Evolutionary conservation across 106 monocot genomes (phyloP).

Genomic region (Alisma plantagoaquatica): DNA sequence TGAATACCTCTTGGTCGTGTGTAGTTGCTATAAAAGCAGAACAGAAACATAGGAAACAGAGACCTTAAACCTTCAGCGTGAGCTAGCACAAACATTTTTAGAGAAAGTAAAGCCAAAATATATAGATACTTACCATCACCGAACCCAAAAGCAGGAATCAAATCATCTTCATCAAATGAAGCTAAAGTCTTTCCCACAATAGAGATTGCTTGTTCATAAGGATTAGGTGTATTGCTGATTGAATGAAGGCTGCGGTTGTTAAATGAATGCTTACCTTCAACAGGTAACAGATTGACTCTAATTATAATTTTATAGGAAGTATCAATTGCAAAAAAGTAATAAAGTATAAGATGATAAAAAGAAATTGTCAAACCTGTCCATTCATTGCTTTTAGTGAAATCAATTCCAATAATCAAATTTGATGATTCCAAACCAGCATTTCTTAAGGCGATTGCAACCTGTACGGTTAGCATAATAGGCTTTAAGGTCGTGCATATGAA

Average conservation of each 20-base stretch:
- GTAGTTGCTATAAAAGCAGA: slow-evolving; percentile 45
- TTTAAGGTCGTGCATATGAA: too few relatives aligned
- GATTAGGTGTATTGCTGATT: slow-evolving; percentile 50
- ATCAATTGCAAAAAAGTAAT: neutral
- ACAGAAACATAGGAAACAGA: neutral
- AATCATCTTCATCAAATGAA: slow-evolving; percentile 89
- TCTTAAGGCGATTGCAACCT: slow-evolving; percentile 55
- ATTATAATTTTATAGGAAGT: neutral
- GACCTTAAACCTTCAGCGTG: too few relatives aligned
- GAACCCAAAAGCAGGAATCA: slow-evolving; percentile 98
- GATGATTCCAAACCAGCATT: slow-evolving; percentile 66
- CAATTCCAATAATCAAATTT: slow-evolving; percentile 64
- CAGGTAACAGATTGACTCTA: neutral
- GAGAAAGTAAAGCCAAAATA: slow-evolving; percentile 4
- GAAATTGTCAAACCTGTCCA: slow-evolving; percentile 14
- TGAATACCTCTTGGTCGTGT: slow-evolving; percentile 70
- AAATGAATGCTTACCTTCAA: slow-evolving; percentile 63
- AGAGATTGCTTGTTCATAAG: slow-evolving; percentile 97
- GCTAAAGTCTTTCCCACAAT: slow-evolving; percentile 87
- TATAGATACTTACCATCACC: slow-evolving; percentile 60
- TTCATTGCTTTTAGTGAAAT: slow-evolving; percentile 73
- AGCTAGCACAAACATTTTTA: neutral
- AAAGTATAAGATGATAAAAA: neutral
- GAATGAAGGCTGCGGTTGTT: slow-evolving; percentile 73
- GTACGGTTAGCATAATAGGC: too few relatives aligned